Percentiles rank a stretch among this genome's conserved stretches.
These are phyloP conservation scores for Penicillium verhagenii DNA, from an alignment of 495 filamentous ascomycete genomes.

Conservation along the genomic window DNA sequence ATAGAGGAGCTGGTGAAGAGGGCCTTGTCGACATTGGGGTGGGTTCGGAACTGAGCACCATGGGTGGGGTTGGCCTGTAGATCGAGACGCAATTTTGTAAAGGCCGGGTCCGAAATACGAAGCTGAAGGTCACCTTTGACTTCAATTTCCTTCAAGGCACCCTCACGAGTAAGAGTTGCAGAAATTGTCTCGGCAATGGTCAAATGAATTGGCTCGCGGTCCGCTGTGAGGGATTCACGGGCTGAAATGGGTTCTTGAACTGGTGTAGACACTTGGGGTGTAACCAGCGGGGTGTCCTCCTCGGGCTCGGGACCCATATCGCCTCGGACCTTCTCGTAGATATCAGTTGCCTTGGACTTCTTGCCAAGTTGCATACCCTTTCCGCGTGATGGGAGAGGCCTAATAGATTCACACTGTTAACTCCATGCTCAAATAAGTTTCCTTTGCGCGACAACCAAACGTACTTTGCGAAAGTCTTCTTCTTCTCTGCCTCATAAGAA, in stretches of 20 bases:
- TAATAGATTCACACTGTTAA: slow-evolving; percentile 28
- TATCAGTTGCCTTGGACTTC: slow-evolving; percentile 94
- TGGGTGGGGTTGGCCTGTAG: slow-evolving; percentile 70
- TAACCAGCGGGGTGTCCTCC: slow-evolving; percentile 74
- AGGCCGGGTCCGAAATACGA: slow-evolving; percentile 78
- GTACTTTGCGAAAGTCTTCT: slow-evolving; percentile 75
- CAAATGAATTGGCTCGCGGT: slow-evolving; percentile 79
- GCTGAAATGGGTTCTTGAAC: slow-evolving; percentile 58
- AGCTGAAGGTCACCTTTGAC: slow-evolving; percentile 90
- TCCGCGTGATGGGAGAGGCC: slow-evolving; percentile 69
- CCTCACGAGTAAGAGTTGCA: slow-evolving; percentile 83
- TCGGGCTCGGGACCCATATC: slow-evolving; percentile 79
- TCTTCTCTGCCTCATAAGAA: slow-evolving; percentile 94
- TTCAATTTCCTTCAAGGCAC: slow-evolving; percentile 75
- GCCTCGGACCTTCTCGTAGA: slow-evolving; percentile 91
- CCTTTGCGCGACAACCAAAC: slow-evolving; percentile 15
- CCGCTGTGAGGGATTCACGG: slow-evolving; percentile 61
- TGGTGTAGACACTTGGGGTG: slow-evolving; percentile 53
- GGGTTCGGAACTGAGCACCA: slow-evolving; percentile 84
- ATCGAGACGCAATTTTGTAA: slow-evolving; percentile 85
- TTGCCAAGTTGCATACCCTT: slow-evolving; percentile 99
- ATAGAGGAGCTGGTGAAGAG: slow-evolving; percentile 73
- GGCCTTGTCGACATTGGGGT: slow-evolving; percentile 90
- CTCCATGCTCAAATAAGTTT: not conserved
- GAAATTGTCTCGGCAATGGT: slow-evolving; percentile 85